Conservation (phyloP, 176 grass and related monocot genomes). For the Triticum monococcum region DNA sequence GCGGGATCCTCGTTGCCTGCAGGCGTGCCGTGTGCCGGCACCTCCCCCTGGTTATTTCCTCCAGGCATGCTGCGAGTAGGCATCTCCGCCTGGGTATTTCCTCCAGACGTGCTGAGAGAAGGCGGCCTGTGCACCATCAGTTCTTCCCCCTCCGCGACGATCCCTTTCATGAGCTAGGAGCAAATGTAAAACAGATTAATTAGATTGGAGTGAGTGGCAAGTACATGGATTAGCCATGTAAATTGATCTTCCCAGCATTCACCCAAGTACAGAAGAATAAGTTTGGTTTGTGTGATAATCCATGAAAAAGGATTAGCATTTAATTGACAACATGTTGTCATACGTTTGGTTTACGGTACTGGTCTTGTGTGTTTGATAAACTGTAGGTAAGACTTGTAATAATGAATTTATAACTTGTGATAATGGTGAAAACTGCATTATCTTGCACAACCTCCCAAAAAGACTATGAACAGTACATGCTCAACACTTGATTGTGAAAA, state of each 20-base stretch:
- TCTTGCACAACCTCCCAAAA: neutral
- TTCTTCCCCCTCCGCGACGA: constrained; percentile 48
- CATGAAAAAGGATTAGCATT: no score
- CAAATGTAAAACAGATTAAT: neutral
- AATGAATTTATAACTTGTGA: neutral
- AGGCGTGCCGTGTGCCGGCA: neutral
- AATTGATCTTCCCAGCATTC: neutral
- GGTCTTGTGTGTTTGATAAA: neutral
- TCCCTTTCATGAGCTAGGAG: constrained; percentile 62
- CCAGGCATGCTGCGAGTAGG: neutral
- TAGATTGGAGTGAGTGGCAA: neutral
- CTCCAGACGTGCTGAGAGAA: neutral
- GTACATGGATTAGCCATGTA: neutral
- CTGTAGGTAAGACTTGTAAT: neutral
- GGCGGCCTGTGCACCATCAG: constrained; percentile 44
- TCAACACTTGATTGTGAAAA: neutral
- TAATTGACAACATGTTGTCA: neutral
- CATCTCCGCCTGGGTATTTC: neutral
- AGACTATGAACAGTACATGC: neutral
- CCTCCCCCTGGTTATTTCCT: neutral
- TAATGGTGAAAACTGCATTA: neutral
- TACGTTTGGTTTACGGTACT: neutral
- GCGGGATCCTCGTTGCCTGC: neutral
- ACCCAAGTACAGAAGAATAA: neutral
- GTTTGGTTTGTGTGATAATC: no score